Conservation (phyloP, 192 early-diverging fungal species). For the Gigaspora rosea region DNA sequence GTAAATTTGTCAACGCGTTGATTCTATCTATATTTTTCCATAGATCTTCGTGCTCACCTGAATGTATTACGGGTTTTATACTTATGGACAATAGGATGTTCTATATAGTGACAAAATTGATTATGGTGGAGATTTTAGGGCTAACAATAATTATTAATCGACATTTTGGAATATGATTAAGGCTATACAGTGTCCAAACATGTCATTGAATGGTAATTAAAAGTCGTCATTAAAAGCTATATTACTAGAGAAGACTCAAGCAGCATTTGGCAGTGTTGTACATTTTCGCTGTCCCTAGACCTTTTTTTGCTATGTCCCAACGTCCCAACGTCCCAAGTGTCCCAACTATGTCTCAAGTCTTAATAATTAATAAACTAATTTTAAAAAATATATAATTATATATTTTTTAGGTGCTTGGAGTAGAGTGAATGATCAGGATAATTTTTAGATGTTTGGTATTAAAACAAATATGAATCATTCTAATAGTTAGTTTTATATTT, state of each 20-base stretch:
- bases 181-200: slow-evolving; percentile 1
- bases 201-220: slow-evolving; percentile 34
- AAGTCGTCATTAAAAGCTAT: slow-evolving; percentile 34
- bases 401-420: slow-evolving; percentile 28
- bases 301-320: too few species aligned
- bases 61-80: too few species aligned
- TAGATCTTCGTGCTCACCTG: slow-evolving; percentile 45
- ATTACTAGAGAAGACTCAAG: slow-evolving; percentile 9
- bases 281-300: too few species aligned
- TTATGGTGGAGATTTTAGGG: slow-evolving; percentile 4
- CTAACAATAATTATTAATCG: not conserved
- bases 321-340: too few species aligned
- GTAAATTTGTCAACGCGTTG: slow-evolving; percentile 43
- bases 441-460: slow-evolving; percentile 45
- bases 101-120: slow-evolving; percentile 44
- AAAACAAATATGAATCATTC: slow-evolving; percentile 39
- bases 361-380: too few species aligned
- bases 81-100: slow-evolving; percentile 35
- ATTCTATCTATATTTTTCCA: slow-evolving; percentile 52
- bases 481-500: slow-evolving; percentile 36
- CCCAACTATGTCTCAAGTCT: too few species aligned
- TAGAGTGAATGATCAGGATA: slow-evolving; percentile 37
- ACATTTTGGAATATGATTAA: slow-evolving; percentile 25
- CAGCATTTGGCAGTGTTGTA: too few species aligned
- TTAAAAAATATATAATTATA: too few species aligned